These are phyloP conservation scores for Trichoderma parareesei DNA, from an alignment of 495 filamentous ascomycete species.

Conservation along the genomic window DNA sequence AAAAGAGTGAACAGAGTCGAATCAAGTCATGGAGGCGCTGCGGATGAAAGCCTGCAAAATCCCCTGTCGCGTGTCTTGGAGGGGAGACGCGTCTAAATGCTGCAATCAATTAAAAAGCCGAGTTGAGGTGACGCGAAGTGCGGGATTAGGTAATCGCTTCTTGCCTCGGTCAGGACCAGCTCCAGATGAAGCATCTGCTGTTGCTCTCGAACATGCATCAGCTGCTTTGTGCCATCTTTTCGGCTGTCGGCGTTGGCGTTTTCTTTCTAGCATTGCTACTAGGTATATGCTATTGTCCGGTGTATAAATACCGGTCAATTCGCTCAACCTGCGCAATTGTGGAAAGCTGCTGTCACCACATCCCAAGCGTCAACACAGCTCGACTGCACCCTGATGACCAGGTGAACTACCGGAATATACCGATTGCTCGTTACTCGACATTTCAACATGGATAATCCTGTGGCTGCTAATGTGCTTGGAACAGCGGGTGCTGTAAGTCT, in stretches of 20 bases:
- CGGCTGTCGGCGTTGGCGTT: not conserved
- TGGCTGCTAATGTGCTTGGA: conserved; percentile 49
- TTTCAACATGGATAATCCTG: conserved; percentile 39
- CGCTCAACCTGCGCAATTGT: not conserved
- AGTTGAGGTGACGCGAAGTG: not conserved
- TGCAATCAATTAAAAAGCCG: conserved; percentile 5
- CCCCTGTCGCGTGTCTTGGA: conserved; percentile 5
- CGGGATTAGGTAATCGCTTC: not conserved
- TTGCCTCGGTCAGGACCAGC: not conserved
- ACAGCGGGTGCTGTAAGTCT: conserved; percentile 45
- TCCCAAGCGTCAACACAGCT: too few relatives aligned
- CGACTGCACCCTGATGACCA: too few relatives aligned
- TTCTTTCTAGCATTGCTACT: not conserved
- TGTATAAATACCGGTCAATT: not conserved
- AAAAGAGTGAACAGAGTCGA: not conserved
- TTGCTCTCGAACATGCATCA: not conserved
- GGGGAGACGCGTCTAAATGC: conserved; percentile 7
- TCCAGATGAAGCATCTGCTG: not conserved
- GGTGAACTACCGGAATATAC: too few relatives aligned
- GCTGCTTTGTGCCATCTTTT: not conserved
- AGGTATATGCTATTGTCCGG: not conserved
- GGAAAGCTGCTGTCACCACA: too few relatives aligned
- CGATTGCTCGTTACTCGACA: not conserved
- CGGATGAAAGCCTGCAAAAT: not conserved
- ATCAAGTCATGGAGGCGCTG: not conserved